A percentile compares a stretch with the other conserved stretches of the same genome.
These are phyloP conservation scores for Crataegus laevigata DNA, from an alignment of 306 rosid species.

Conservation along the genomic window DNA sequence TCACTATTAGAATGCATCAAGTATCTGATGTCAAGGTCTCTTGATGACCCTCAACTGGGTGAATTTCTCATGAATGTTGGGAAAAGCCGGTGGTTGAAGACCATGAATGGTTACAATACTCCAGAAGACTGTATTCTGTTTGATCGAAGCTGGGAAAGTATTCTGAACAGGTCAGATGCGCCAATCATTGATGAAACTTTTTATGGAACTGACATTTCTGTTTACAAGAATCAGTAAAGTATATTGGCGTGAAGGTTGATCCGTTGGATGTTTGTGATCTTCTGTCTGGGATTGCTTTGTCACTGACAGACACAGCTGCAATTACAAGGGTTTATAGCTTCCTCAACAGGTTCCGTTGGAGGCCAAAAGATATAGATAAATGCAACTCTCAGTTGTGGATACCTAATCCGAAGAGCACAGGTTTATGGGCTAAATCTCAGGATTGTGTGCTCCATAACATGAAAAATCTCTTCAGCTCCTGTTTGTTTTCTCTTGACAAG, in stretches of 20 bases:
- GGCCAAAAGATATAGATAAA: not conserved
- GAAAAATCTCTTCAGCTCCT: not conserved
- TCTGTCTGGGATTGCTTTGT: not conserved
- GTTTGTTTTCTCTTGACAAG: constrained; percentile 6
- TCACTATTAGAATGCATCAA: constrained; percentile 11
- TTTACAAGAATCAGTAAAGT: not conserved
- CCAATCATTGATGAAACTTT: constrained; percentile 8
- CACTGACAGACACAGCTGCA: not conserved
- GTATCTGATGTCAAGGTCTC: not conserved
- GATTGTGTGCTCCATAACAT: constrained; percentile 9
- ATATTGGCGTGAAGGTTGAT: constrained; percentile 17
- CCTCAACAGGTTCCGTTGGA: constrained; percentile 5
- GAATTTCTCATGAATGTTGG: constrained; percentile 1
- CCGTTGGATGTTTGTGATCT: constrained; percentile 10
- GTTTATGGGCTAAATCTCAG: constrained; percentile 8
- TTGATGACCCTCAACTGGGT: not conserved
- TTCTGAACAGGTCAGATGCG: constrained; percentile 8
- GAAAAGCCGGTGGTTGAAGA: constrained; percentile 9
- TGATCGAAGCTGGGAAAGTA: constrained; percentile 11
- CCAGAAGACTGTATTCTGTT: constrained; percentile 14
- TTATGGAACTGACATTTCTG: not conserved
- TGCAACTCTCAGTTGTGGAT: constrained; percentile 12
- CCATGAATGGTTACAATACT: not conserved
- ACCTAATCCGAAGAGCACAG: not conserved
- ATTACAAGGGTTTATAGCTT: constrained; percentile 8